Evolutionary conservation across 2,329 filamentous ascomycete genomes (phyloP), one percentile per base, ranked within the genome.

Genomic region (Ilyonectria sp.): DNA sequence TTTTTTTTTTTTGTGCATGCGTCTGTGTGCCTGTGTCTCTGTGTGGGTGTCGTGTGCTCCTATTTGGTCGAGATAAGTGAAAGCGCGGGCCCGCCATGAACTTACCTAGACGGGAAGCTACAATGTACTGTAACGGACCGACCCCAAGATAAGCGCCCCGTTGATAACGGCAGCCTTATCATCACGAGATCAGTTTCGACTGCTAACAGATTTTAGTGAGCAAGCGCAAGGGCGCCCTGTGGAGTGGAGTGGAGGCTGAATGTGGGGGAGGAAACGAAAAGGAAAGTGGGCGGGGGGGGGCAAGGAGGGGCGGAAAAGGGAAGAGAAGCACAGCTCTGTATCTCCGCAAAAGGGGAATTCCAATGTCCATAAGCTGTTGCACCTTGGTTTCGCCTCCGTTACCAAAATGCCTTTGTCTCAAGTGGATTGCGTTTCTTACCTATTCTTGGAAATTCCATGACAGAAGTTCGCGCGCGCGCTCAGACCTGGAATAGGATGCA

Each of bases 141-240:
- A 59, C 54, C 57, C 64, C 60, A 68, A 71, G 63, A 65, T 65
- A 65, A 56, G 47, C 35, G 44, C 29, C 26, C 17, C 47, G 15
- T 21, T 53, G 59, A 63, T 67, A 62, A 55, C 58, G 29, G 52
- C 63, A 52, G 46, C 37, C 55, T 59, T 44, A 59, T 67, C 63
- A 35, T 55, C 63, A 69, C 57, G 59, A 47, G 61, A 53, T 40
- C 43, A 65, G 60, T 75, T 76, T 75, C 67, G 54, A 37, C 55
- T 75, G 63, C 71, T 75, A 75, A 75, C 63, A 74, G 68, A n/a
- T 75, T 75, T 75, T 75, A 75, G 74, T 75, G 74, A 75, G 71
- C 31, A 75, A 72, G 65, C 50, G 15, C 13, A 19, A 65, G 46
- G 40, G 55, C 7, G n/a, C 37, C 23, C 26, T 26, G 49, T 49